Evolutionary conservation across 176 grass and related monocot genomes (phyloP).

Genomic region (Oryza coarctata): DNA sequence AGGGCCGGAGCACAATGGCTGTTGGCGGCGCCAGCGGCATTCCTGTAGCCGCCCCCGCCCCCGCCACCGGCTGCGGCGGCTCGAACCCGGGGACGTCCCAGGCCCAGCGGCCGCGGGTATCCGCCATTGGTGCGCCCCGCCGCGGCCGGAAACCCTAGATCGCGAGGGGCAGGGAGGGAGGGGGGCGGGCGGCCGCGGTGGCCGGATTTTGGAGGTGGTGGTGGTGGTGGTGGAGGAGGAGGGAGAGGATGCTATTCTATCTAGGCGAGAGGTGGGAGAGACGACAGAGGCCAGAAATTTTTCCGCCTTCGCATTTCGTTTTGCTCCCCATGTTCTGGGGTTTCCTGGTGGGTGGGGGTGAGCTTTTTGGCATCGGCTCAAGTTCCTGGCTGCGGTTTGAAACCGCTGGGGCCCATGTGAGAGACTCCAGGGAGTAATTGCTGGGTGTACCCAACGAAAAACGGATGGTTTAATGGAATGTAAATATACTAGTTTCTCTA

Average conservation of each 20-base stretch:
- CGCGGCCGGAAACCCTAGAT: conserved; percentile 72
- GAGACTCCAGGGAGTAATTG: conserved; percentile 3
- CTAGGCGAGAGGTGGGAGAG: conserved; percentile 47
- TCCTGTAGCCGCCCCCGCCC: background rate
- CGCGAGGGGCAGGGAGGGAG: background rate
- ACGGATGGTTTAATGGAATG: background rate
- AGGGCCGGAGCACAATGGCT: conserved; percentile 38
- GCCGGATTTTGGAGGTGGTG: background rate
- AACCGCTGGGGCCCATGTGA: conserved; percentile 17
- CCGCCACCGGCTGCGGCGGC: conserved; percentile 26
- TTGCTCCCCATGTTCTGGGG: conserved; percentile 26
- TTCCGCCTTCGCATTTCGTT: conserved; percentile 45
- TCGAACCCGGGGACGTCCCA: conserved; percentile 95
- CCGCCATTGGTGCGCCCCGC: conserved; percentile 62
- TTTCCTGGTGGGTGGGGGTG: background rate
- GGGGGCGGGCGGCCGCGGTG: background rate
- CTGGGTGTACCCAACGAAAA: background rate
- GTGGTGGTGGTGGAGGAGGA: conserved; percentile 26
- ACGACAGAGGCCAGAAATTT: conserved; percentile 65
- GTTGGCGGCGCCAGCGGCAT: conserved; percentile 4
- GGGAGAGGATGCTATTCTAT: conserved; percentile 19
- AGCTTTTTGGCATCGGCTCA: conserved; percentile 34
- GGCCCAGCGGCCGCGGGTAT: conserved; percentile 66
- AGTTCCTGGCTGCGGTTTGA: conserved; percentile 44
- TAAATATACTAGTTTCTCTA: background rate